Evolutionary conservation across 371 early-diverging fungal genomes (phyloP), one percentile per base, ranked within the genome.

Genomic region (Syncephalastrum monosporum): DNA sequence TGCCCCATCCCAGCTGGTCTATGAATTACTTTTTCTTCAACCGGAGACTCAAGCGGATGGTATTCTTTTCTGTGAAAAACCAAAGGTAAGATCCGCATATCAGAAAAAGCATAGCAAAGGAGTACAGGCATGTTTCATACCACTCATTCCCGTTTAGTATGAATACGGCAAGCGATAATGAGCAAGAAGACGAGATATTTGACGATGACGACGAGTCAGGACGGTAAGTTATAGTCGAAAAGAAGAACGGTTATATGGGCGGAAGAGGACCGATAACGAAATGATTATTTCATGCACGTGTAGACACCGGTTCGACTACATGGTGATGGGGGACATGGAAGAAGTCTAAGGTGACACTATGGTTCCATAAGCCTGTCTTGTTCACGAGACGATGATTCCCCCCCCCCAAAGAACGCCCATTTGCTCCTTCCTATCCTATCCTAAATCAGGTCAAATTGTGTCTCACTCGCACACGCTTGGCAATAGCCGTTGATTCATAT

Each of bases 11-110:
- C 61, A 91, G 91, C 41, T 93, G 94, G 96, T 91, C 92, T 25
- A 89, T 94, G 74, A 93, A 95, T 77, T 93, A 91, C 77, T 95
- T 97, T 60, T 95, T 97, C 77, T 90, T 87, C 61, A 96, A 97
- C 74, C 85, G 89, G 54, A 87, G 89, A 59, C 74, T 92, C 60
- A 95, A 94, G 71, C 79, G 95, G 53, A 89, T 97, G 57, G 79
- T 96, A 6, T 95, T 91, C 65, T 92, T 97, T 67, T 89, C 93
- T 1, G 86, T 86, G 33, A 85, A 91, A 42, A 90, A 92, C 44
- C 85, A 93, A 61, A 93, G 92, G 89, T 91, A 84, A 41, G 2
- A 33, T 33, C 10, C 5, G 38, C 38, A 33, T 33, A 33, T 51
- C 17, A 4, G 13, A 44, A 46, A 50, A 14, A 5, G 21, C 21